Conservation (phyloP, 2,329 filamentous ascomycete genomes). For the Clarireedia monteithiana region DNA sequence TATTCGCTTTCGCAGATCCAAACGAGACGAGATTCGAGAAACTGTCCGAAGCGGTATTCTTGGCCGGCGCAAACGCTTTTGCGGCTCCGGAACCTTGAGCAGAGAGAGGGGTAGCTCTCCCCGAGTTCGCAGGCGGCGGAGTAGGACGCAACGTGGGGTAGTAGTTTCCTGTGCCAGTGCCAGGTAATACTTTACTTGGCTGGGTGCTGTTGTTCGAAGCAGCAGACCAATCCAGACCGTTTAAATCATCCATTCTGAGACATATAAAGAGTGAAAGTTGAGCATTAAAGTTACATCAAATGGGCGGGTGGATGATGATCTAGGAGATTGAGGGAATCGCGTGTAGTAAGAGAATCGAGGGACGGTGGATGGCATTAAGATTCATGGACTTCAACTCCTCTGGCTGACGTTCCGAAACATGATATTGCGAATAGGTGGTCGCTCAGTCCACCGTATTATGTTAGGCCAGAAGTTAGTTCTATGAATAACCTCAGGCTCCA, state of each 20-base stretch:
- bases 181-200: constrained; percentile 33
- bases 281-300: constrained; percentile 11
- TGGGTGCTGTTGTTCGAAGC: constrained; percentile 29
- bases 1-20: constrained; percentile 51
- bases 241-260: constrained; percentile 52
- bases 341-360: neutral
- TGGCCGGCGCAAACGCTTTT: constrained; percentile 31
- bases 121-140: constrained; percentile 39
- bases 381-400: too few species aligned
- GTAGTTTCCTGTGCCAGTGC: constrained; percentile 34
- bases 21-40: constrained; percentile 71
- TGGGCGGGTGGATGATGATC: neutral
- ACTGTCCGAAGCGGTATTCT: constrained; percentile 52
- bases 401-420: too few species aligned
- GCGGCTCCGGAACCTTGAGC: constrained; percentile 33
- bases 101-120: constrained; percentile 46
- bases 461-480: too few species aligned
- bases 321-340: neutral
- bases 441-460: too few species aligned
- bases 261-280: neutral
- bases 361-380: neutral
- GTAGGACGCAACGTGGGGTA: constrained; percentile 48
- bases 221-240: constrained; percentile 51
- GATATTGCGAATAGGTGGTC: too few species aligned
- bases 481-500: too few species aligned